Conservation (phyloP, 2,329 filamentous ascomycete genomes). For the Alternaria ethzedia region DNA sequence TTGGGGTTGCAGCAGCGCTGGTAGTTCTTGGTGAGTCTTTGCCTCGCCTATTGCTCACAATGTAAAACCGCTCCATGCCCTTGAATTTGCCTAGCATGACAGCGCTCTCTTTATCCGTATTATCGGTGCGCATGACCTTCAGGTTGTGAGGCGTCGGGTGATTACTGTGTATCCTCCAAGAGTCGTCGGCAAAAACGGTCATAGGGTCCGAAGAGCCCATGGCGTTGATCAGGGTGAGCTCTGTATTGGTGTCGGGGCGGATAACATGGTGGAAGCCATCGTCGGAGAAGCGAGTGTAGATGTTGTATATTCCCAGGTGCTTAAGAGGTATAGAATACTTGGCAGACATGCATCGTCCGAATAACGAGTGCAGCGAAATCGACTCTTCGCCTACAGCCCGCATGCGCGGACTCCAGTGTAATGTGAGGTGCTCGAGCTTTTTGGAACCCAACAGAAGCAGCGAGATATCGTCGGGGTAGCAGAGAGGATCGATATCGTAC, state of each 20-base stretch:
- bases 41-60: constrained; percentile 52
- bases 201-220: constrained; percentile 55
- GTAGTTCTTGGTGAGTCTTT: constrained; percentile 29
- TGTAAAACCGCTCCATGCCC: constrained; percentile 59
- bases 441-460: constrained; percentile 60
- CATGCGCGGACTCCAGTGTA: constrained; percentile 70
- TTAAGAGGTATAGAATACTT: constrained; percentile 56
- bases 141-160: constrained; percentile 44
- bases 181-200: constrained; percentile 63
- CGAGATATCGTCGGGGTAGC: constrained; percentile 68
- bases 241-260: constrained; percentile 51
- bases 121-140: constrained; percentile 59
- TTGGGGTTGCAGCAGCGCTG: constrained; percentile 37
- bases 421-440: constrained; percentile 60
- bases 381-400: constrained; percentile 64
- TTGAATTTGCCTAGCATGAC: constrained; percentile 52
- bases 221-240: constrained; percentile 62
- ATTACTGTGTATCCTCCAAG: constrained; percentile 53
- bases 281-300: constrained; percentile 61
- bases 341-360: constrained; percentile 60
- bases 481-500: constrained; percentile 67
- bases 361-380: constrained; percentile 61
- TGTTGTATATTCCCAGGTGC: constrained; percentile 63
- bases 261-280: constrained; percentile 54
- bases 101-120: constrained; percentile 53